A percentile compares a stretch with the other conserved stretches of the same genome.
Evolutionary conservation across 2,329 filamentous ascomycete genomes (phyloP).

Genomic region (Parastagonospora nodorum): DNA sequence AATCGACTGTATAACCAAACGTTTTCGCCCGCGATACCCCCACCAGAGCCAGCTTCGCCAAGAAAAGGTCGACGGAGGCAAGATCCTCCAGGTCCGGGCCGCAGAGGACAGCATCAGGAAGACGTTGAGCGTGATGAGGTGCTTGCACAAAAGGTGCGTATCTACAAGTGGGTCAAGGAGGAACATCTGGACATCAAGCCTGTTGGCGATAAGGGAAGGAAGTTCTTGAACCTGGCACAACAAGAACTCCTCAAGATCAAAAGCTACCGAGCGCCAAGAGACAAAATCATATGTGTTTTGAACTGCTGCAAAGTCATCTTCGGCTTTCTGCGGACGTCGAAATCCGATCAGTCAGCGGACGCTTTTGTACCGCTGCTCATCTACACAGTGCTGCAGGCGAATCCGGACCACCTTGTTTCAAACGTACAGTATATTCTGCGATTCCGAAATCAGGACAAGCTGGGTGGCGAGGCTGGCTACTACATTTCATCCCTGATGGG

Average conservation of each 20-base stretch:
- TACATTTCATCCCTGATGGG: constrained; percentile 97
- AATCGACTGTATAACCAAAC: constrained; percentile 94
- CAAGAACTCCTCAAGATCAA: constrained; percentile 97
- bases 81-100: constrained; percentile 70
- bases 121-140: constrained; percentile 96
- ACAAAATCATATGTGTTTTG: constrained; percentile 97
- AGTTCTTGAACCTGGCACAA: constrained; percentile 86
- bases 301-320: constrained; percentile 99
- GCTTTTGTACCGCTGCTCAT: constrained; percentile 91
- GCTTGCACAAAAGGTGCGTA: constrained; percentile 93
- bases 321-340: constrained; percentile 87
- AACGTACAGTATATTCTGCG: constrained; percentile 98
- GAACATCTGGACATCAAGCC: constrained; percentile 91
- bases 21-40: constrained; percentile 90
- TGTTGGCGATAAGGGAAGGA: constrained; percentile 81
- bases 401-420: constrained; percentile 92
- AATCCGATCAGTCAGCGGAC: constrained; percentile 93
- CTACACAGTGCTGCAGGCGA: constrained; percentile 91
- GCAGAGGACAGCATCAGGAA: constrained; percentile 94
- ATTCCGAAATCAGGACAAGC: constrained; percentile 96
- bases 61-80: constrained; percentile 69
- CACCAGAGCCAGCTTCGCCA: constrained; percentile 74
- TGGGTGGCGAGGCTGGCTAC: constrained; percentile 96
- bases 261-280: constrained; percentile 91
- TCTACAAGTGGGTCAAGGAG: constrained; percentile 93